phyloP scores from a whole-genome alignment of 306 rosid genomes.

The Prosopis cineraria region DNA sequence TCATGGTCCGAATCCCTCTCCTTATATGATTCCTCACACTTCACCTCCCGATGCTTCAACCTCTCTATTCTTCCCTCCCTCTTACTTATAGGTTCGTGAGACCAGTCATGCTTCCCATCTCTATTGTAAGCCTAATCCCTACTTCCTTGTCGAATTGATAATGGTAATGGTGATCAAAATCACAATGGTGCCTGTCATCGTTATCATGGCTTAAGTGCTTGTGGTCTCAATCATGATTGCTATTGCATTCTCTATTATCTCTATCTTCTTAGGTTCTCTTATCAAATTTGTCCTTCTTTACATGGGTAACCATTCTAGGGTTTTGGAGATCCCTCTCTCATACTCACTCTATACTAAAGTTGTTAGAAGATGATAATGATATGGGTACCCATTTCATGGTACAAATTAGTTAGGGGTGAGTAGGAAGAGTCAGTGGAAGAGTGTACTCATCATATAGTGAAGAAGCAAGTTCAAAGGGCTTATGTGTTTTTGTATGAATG shows the following conservation, averaged over 20 bases:
- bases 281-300: conserved; percentile 58
- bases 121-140: conserved; percentile 40
- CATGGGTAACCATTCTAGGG: conserved; percentile 60
- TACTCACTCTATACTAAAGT: not conserved
- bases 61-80: conserved; percentile 48
- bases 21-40: conserved; percentile 33
- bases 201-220: conserved; percentile 36
- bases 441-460: no score
- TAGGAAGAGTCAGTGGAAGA: no score
- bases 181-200: conserved; percentile 47
- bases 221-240: conserved; percentile 38
- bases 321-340: conserved; percentile 16
- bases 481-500: no score
- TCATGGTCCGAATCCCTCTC: conserved; percentile 33
- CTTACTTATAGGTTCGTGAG: conserved; percentile 26
- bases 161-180: conserved; percentile 51
- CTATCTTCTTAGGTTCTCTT: conserved; percentile 60
- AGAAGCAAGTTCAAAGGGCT: no score
- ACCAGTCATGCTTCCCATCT: conserved; percentile 30
- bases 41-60: conserved; percentile 41
- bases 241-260: conserved; percentile 43
- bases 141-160: conserved; percentile 58
- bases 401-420: not conserved
- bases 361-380: not conserved
- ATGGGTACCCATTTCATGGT: not conserved